A percentile compares a stretch with the other conserved stretches of the same genome.
Evolutionary conservation across 1,284 basidiomycete genomes (phyloP).

Genomic region (Naganishia cerealis): DNA sequence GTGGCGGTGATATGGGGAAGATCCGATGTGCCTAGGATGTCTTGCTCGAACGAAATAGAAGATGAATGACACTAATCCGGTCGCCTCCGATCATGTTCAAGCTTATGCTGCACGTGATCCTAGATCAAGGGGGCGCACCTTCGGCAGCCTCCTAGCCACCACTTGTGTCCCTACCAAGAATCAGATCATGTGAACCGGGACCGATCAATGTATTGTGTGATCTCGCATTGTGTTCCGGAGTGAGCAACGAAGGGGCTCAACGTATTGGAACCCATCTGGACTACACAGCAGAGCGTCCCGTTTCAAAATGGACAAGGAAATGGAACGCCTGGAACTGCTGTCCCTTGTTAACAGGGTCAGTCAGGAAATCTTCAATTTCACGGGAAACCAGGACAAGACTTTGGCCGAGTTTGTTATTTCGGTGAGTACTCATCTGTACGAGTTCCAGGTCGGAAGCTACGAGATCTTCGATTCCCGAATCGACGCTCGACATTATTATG

Average conservation of each 20-base stretch:
- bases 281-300: neutral
- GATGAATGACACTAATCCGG: constrained; percentile 1
- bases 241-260: neutral
- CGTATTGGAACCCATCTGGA: neutral
- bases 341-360: constrained; percentile 84
- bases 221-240: neutral
- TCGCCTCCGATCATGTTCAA: constrained; percentile 1
- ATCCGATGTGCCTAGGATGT: neutral
- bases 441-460: neutral
- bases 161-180: neutral
- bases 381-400: constrained; percentile 76
- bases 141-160: neutral
- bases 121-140: neutral
- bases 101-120: neutral
- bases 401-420: constrained; percentile 93
- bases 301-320: constrained; percentile 68
- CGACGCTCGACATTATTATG: constrained; percentile 3
- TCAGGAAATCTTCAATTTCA: constrained; percentile 84
- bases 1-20: neutral
- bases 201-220: neutral
- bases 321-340: constrained; percentile 85
- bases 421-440: constrained; percentile 39
- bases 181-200: neutral
- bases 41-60: neutral
- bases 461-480: neutral